Conservation (phyloP, 2,329 filamentous ascomycete species). For the Tolypocladium sp. region DNA sequence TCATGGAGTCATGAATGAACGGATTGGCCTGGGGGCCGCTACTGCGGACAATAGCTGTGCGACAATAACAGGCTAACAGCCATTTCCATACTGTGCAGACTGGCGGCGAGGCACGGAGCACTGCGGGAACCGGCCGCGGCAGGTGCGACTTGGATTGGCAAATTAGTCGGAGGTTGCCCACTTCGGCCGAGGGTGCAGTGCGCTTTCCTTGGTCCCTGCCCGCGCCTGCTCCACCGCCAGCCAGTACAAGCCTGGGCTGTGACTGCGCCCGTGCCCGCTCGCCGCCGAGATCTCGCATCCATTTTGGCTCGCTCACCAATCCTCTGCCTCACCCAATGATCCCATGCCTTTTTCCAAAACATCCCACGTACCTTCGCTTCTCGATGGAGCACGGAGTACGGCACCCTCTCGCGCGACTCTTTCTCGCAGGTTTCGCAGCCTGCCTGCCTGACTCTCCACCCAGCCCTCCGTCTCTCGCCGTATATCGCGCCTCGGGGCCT, state of each 20-base stretch:
- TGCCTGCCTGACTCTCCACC: too few species aligned
- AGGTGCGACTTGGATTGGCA: neutral
- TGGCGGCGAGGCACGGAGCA: neutral
- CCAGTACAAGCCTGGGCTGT: neutral
- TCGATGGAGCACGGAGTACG: neutral
- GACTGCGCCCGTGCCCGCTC: neutral
- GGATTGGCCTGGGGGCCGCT: neutral
- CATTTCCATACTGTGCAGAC: neutral
- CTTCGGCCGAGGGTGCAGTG: neutral
- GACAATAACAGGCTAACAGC: neutral
- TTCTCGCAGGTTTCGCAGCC: neutral
- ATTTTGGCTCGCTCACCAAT: neutral
- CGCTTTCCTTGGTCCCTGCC: neutral
- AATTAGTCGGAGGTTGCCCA: neutral
- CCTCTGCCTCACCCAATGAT: neutral
- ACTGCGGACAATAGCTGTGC: conserved; percentile 1
- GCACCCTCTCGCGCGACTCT: neutral
- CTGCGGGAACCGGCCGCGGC: neutral
- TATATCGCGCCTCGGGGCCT: neutral
- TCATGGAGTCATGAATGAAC: neutral
- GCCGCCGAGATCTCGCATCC: neutral
- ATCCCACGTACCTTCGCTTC: neutral
- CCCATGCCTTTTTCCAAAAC: neutral
- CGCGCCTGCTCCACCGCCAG: neutral
- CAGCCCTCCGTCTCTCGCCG: neutral